These are phyloP conservation scores for Sonneratia alba DNA, from an alignment of 345 rosid genomes.

Conservation along the genomic window DNA sequence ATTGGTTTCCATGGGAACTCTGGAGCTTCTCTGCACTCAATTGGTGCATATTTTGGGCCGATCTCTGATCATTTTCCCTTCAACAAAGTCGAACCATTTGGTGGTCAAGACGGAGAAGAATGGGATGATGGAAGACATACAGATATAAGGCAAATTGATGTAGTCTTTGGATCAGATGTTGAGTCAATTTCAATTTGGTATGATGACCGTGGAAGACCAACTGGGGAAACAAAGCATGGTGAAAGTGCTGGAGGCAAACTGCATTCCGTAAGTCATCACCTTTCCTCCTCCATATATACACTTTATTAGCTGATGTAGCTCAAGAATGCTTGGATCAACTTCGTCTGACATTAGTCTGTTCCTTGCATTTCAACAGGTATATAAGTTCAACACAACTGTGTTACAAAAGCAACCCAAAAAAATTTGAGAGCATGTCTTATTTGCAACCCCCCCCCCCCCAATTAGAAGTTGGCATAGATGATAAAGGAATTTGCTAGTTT, in stretches of 20 bases:
- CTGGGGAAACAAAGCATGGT: too few species aligned
- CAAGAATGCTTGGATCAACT: neutral
- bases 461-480: too few species aligned
- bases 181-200: neutral
- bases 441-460: too few species aligned
- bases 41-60: neutral
- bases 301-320: neutral
- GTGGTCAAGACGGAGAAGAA: neutral
- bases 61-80: neutral
- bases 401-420: too few species aligned
- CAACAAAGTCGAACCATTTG: neutral
- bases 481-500: too few species aligned
- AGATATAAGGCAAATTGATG: neutral
- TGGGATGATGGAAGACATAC: slow-evolving; percentile 3
- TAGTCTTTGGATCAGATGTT: neutral
- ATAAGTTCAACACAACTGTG: too few species aligned
- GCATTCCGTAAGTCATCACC: neutral
- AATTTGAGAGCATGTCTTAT: too few species aligned
- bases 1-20: neutral
- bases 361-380: too few species aligned
- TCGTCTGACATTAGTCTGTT: too few species aligned
- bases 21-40: slow-evolving; percentile 4
- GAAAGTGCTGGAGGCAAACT: neutral
- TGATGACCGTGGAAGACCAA: neutral
- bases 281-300: too few species aligned